Evolutionary conservation across 345 rosid genomes (phyloP).

Genomic region (Salix dunnii): DNA sequence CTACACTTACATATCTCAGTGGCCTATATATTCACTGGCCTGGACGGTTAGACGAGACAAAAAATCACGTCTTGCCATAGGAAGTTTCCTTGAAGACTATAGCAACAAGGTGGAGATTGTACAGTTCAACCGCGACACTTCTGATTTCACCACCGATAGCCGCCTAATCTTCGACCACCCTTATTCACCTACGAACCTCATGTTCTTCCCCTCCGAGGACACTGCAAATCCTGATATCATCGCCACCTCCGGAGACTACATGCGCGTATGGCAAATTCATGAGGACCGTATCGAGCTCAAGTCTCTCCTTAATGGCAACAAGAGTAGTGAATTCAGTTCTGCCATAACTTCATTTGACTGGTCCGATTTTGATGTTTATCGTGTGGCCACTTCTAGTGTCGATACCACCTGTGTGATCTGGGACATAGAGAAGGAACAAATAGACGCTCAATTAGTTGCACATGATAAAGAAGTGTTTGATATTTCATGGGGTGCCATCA

Average conservation of each 20-base stretch:
- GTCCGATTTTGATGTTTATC: slow-evolving; percentile 45
- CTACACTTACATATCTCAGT: slow-evolving; percentile 42
- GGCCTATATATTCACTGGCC: slow-evolving; percentile 51
- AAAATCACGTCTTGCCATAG: slow-evolving; percentile 46
- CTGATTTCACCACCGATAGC: slow-evolving; percentile 38
- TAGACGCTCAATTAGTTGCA: slow-evolving; percentile 50
- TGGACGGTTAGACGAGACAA: slow-evolving; percentile 51
- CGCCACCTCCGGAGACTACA: slow-evolving; percentile 55
- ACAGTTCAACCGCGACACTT: slow-evolving; percentile 35
- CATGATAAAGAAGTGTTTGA: slow-evolving; percentile 65
- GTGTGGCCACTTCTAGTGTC: slow-evolving; percentile 41
- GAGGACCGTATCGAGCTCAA: slow-evolving; percentile 46
- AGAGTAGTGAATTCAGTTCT: slow-evolving; percentile 43
- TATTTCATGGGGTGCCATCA: slow-evolving; percentile 52
- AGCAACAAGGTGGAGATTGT: slow-evolving; percentile 54
- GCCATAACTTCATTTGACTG: slow-evolving; percentile 63
- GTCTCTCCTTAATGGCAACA: slow-evolving; percentile 39
- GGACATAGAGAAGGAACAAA: slow-evolving; percentile 46
- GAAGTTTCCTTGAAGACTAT: slow-evolving; percentile 51
- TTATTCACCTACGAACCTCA: slow-evolving; percentile 53
- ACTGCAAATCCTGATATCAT: slow-evolving; percentile 35
- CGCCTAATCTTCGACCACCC: slow-evolving; percentile 57
- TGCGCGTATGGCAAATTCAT: slow-evolving; percentile 54
- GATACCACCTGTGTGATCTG: slow-evolving; percentile 55
- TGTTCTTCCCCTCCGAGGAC: slow-evolving; percentile 55